Evolutionary conservation across 345 rosid species (phyloP), one percentile per base, ranked within the genome.

Genomic region (Boechera retrofracta): DNA sequence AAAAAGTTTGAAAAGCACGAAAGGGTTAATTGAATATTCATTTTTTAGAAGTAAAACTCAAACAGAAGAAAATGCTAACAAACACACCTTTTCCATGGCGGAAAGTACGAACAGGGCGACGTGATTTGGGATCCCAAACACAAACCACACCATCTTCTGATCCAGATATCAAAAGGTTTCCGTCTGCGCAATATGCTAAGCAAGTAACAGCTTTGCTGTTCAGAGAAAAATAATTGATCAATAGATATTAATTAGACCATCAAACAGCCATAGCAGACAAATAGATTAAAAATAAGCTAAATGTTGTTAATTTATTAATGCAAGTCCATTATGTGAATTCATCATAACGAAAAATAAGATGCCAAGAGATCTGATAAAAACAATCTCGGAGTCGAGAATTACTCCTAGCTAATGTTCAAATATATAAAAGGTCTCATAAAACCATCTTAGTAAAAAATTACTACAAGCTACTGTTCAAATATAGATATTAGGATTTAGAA

Each of bases 131-230:
- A 64, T 92, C 84, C 90, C 89, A 94, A 79, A 86, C 85, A 79
- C 86, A 79, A 80, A 94, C 73, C 71, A 79, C 44, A 59, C 98
- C 98, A 77, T 92, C 97, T 77, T 86, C 93, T 54, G 97, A 88
- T 60, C 96, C 97, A 73, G 91, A 86, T 26, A 94, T 83, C 82
- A 92, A 82, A 38, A 85, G 66, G 81, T 86, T 87, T 73, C 87
- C 84, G 5, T 77, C 82, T 6, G 75, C 45, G 71, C 92, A 82
- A 57, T 89, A 87, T 18, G 90, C 86, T 80, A 90, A 86, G 86
- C 88, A 87, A 60, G 92, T 89, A 67, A 92, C 88, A 60, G 85
- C 85, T 76, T 89, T 85, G 72, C 98, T 92, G 97, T 75, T 38
- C 55, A 78, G 54, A 39, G 54, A 73, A 13, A 66, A 54, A 15